Evolutionary conservation across 768 basidiomycete genomes (phyloP), one percentile per base, ranked within the genome.

Genomic region (Kwoniella bestiolae): DNA sequence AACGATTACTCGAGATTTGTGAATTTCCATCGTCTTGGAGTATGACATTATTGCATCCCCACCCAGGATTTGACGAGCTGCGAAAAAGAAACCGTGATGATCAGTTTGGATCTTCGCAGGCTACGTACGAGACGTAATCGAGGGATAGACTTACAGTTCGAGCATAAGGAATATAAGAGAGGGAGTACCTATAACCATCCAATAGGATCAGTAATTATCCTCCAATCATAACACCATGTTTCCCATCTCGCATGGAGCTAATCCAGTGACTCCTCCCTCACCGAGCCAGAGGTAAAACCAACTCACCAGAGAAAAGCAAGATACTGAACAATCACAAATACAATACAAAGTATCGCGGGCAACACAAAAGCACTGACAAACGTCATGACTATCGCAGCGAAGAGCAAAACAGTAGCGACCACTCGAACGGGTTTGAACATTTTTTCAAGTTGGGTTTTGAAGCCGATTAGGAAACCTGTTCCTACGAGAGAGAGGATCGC

Each of bases 371-470:
- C 94, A 26, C 87, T 88, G 28, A 96, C 85, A 63, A 95, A 92
- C 56, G 93, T 88, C 67, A 95, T 86, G 8, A 81, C 89, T 67
- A 96, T 91, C 16, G 89, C 88, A 0, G 81, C 90, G 12, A 97
- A 78, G 79, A 95, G 87, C 35, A 94, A 76, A 64, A 93, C 79
- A 1, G 91, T 87, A 2, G 94, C 93, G 21, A 91, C 82, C 5
- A 95, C 82, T 56, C 94, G 91, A 23, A 95, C 86, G 55, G 92
- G 91, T 81, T 94, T 94, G 86, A 95, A 95, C 93, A 94, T 94
- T 70, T 92, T 85, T 82, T 91, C 91, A 50, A 91, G 61, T 79
- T 97, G 94, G 72, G 86, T 90, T 52, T 68, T 71, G 68, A 80
- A 80, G 1, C 81, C 81, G 25, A 66, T 60, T 9, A 66, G 45